Conservation (phyloP, 2,329 filamentous ascomycete genomes). For the Pseudogymnoascus sp. region DNA sequence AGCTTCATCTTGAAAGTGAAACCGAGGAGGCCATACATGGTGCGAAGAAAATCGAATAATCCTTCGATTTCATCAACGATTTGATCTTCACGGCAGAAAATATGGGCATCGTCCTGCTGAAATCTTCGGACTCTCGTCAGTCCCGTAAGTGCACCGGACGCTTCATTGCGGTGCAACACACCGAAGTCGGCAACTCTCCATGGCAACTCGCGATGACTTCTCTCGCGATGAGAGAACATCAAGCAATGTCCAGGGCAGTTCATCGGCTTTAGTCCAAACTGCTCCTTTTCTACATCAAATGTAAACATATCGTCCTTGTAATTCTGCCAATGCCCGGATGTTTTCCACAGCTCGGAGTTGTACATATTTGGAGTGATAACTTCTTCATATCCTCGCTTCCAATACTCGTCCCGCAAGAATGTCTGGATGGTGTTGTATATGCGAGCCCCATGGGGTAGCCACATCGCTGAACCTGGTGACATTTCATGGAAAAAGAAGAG, state of each 20-base stretch:
- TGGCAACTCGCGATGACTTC: slow-evolving; percentile 83
- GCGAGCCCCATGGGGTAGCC: slow-evolving; percentile 82
- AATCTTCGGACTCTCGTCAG: slow-evolving; percentile 89
- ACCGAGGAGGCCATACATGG: slow-evolving; percentile 73
- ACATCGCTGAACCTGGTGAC: slow-evolving; percentile 90
- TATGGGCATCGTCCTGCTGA: slow-evolving; percentile 93
- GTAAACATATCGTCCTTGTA: slow-evolving; percentile 95
- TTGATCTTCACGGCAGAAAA: slow-evolving; percentile 84
- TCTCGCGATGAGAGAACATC: slow-evolving; percentile 73
- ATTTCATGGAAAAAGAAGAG: slow-evolving; percentile 94
- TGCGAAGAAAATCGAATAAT: slow-evolving; percentile 77
- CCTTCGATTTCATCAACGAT: slow-evolving; percentile 64
- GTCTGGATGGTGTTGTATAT: slow-evolving; percentile 85
- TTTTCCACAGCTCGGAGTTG: slow-evolving; percentile 88
- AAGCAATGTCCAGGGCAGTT: slow-evolving; percentile 94
- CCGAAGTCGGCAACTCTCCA: slow-evolving; percentile 93
- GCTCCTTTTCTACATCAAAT: slow-evolving; percentile 74
- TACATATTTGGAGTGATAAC: slow-evolving; percentile 96
- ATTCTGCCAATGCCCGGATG: slow-evolving; percentile 86
- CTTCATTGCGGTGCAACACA: slow-evolving; percentile 89
- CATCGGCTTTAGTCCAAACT: slow-evolving; percentile 89
- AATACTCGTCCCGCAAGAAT: slow-evolving; percentile 80
- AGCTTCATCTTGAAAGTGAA: slow-evolving; percentile 92
- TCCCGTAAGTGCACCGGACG: slow-evolving; percentile 82
- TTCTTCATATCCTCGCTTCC: slow-evolving; percentile 87